Conservation (phyloP, 805 yeast species). For the Saccharomycopsis sp. region DNA sequence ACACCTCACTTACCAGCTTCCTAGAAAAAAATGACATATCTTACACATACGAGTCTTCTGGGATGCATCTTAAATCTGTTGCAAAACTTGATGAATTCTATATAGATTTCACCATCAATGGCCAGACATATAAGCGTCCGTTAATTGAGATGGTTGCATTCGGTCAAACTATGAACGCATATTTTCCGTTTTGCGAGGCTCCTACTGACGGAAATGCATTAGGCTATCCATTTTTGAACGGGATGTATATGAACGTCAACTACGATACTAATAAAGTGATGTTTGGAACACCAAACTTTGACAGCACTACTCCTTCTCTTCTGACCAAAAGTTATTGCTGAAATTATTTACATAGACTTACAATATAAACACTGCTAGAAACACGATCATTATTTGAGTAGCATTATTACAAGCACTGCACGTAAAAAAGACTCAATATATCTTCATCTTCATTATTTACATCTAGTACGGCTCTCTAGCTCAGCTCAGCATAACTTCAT, state of each 20-base stretch:
- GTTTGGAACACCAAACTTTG: neutral
- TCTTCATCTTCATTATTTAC: no score
- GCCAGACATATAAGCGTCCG: neutral
- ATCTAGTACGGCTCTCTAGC: no score
- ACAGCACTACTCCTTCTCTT: neutral
- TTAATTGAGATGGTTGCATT: neutral
- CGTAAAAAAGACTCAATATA: neutral
- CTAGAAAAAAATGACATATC: neutral
- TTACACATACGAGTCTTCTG: neutral
- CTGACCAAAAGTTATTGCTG: neutral
- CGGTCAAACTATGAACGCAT: neutral
- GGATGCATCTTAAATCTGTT: neutral
- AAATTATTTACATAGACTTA: no score
- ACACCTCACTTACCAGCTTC: neutral
- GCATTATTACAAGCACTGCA: neutral
- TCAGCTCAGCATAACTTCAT: slow-evolving; percentile 23
- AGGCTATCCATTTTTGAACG: neutral
- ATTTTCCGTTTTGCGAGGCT: neutral
- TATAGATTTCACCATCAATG: neutral
- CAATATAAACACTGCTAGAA: no score
- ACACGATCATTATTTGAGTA: no score
- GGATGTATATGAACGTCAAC: neutral
- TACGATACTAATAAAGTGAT: neutral
- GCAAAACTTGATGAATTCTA: neutral
- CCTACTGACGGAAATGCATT: neutral